Evolutionary conservation across 2,329 filamentous ascomycete genomes (phyloP), one percentile per base, ranked within the genome.

Genomic region (Parascedosporium putredinis): DNA sequence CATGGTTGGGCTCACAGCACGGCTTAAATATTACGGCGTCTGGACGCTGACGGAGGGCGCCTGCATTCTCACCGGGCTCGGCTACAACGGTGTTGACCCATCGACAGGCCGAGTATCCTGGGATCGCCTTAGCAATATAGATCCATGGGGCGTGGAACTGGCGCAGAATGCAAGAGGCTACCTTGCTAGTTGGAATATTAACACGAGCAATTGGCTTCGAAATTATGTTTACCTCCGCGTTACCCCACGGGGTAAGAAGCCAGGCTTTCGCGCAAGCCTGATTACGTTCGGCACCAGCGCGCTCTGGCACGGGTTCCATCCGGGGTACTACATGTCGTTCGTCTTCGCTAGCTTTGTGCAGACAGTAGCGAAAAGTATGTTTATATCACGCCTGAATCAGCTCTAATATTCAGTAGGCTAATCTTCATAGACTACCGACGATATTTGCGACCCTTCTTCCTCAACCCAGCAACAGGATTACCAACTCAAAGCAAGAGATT

Each of bases 231-330:
- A 97, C 62, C 75, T 98, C 45, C 83, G 93, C 22, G 93, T 98
- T 3, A 98, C 93, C 0, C 93, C 93, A 0, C 86, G 86, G 58
- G 93, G 93, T 49, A 93, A 89, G 73, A 98, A 97, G 66, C 93
- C 93, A 8, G 93, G 93, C 1, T 98, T 98, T 71, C 78, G 90
- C 52, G 93, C 93, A 47, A 97, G 86, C 60, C 71, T 98, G 71
- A 88, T 89, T 29, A 98, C 93, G 0, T 98, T 98, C 63, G 79
- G 82, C 5, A 97, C 93, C 18, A 95, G 89, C 60, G 91, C 93
- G 3, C 84, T 97, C 57, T 98, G 93, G 93, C 93, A 98, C 62
- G 93, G 93, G 25, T 98, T 98, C 67, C 94, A 95, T 57, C 91
- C 93, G 0, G 93, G 93, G 5, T 98, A 98, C 67, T 97, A 97